Base-by-base conservation (phyloP, 148 eudicot genomes). In the Cornus florida region DNA sequence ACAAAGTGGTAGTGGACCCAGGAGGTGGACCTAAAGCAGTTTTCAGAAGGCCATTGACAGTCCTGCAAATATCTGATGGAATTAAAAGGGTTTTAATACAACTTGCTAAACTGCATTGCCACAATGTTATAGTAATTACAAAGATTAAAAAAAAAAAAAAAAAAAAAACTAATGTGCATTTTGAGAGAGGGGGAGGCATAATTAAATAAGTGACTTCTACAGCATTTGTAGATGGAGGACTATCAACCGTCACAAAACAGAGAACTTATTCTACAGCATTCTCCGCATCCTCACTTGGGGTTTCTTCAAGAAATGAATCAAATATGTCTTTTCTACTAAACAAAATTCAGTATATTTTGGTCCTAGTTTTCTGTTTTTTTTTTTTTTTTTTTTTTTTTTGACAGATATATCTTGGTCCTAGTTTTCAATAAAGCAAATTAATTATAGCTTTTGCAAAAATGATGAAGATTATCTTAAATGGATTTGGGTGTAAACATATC, bases 11-110 rank as follows among this genome's bases (percentile, higher is more conserved):
- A 16, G 92, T 83, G 31, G 99, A 96, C 82, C 99, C 99, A 86
- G 92, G 84, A 70, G 98, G 97, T 50, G 97, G 99, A 76, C 99
- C 99, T 76, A 93, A 85, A 83, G 99, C 98, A 86, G 99, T 96
- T 88, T 92, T 93, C 80, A 89, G 86, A 79, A 96, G 99, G 84
- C 98, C 99, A 88, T 92, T 96, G 74, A 96, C 93, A 87, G 97
- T 93, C 97, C 99, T 96, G 99, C 95, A 91, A 92, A 81, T 83
- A 91, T 90, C 98, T 93, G 89, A 91, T 80, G 86, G 90, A 88
- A 96, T 93, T 93, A 96, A 90, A 86, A 83, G 83, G 84, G 92
- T 82, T 93, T 90, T 83, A 86, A 91, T 73, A 86, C 75, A 87
- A 77, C 77, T 87, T 79, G 77, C 77, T 81, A 69, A 79, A 73